Percentiles rank a stretch among this genome's conserved stretches.
phyloP scores from a whole-genome alignment of 1,284 basidiomycete species.

The Heterobasidion occidentale region DNA sequence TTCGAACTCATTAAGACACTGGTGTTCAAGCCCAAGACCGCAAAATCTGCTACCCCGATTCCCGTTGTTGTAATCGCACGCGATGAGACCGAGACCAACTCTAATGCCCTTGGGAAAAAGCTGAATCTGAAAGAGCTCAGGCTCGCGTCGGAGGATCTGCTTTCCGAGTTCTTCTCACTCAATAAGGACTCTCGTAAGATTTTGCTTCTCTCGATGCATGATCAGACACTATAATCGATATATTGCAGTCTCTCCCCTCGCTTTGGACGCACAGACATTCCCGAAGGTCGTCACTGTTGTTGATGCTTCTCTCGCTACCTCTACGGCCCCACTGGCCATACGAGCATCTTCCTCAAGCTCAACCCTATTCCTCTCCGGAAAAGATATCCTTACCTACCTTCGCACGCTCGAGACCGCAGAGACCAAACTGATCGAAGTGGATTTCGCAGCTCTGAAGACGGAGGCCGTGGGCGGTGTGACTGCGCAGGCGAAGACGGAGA shows the following conservation, averaged over 20 bases:
- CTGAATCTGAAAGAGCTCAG: conserved; percentile 87
- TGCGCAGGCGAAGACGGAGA: conserved; percentile 30
- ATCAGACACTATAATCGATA: conserved; percentile 3
- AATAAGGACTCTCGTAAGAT: conserved; percentile 81
- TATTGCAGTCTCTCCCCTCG: conserved; percentile 72
- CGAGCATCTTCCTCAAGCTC: conserved; percentile 65
- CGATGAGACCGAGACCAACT: conserved; percentile 77
- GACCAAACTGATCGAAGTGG: conserved; percentile 60
- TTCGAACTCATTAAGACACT: conserved; percentile 78
- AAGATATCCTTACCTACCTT: conserved; percentile 70
- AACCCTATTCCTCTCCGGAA: conserved; percentile 72
- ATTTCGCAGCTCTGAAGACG: conserved; percentile 61
- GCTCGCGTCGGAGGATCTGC: conserved; percentile 81
- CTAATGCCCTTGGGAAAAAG: conserved; percentile 71
- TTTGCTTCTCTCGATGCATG: background rate
- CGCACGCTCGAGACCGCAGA: conserved; percentile 60
- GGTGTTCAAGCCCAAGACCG: conserved; percentile 88
- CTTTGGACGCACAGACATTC: conserved; percentile 64
- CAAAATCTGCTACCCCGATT: conserved; percentile 78
- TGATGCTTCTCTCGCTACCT: conserved; percentile 67
- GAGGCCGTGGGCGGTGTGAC: conserved; percentile 25
- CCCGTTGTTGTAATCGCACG: conserved; percentile 85
- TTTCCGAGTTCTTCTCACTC: conserved; percentile 78
- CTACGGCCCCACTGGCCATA: conserved; percentile 61
- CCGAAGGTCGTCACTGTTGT: conserved; percentile 73